These are phyloP conservation scores for Phellopilus nigrolimitatus DNA, from an alignment of 1,284 basidiomycete genomes.

Conservation along the genomic window DNA sequence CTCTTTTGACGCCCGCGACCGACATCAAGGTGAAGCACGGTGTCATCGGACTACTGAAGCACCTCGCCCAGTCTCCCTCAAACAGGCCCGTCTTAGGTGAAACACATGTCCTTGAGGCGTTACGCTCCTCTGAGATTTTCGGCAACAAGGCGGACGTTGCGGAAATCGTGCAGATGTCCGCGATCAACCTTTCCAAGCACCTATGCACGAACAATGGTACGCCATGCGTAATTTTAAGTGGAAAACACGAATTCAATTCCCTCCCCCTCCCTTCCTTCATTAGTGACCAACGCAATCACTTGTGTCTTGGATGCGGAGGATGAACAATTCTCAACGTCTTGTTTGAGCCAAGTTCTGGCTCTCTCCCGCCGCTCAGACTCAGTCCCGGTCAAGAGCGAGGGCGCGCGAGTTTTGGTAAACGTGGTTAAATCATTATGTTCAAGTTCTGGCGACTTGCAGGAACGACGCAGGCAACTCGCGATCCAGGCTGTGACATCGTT, in stretches of 20 bases:
- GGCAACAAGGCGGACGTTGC: constrained; percentile 69
- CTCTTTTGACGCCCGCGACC: constrained; percentile 35
- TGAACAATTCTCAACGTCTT: constrained; percentile 33
- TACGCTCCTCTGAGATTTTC: constrained; percentile 70
- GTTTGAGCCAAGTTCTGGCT: constrained; percentile 66
- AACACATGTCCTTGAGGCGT: constrained; percentile 56
- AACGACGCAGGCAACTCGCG: constrained; percentile 49
- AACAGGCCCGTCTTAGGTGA: constrained; percentile 62
- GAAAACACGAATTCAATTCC: background rate
- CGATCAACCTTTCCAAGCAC: constrained; percentile 86
- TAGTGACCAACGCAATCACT: constrained; percentile 63
- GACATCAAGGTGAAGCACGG: constrained; percentile 85
- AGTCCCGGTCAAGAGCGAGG: constrained; percentile 82
- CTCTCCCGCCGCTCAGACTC: constrained; percentile 79
- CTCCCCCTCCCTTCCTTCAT: background rate
- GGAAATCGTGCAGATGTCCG: constrained; percentile 82
- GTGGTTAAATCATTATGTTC: constrained; percentile 70
- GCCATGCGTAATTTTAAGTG: constrained; percentile 30
- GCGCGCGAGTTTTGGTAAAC: constrained; percentile 84
- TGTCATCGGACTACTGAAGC: constrained; percentile 77
- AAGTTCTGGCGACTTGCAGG: constrained; percentile 33
- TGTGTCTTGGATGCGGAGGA: constrained; percentile 43
- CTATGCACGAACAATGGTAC: constrained; percentile 73
- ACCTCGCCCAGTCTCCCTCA: constrained; percentile 70
- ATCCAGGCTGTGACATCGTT: constrained; percentile 47